Evolutionary conservation across 495 filamentous ascomycete species (phyloP).

Genomic region (Neurospora sp.): DNA sequence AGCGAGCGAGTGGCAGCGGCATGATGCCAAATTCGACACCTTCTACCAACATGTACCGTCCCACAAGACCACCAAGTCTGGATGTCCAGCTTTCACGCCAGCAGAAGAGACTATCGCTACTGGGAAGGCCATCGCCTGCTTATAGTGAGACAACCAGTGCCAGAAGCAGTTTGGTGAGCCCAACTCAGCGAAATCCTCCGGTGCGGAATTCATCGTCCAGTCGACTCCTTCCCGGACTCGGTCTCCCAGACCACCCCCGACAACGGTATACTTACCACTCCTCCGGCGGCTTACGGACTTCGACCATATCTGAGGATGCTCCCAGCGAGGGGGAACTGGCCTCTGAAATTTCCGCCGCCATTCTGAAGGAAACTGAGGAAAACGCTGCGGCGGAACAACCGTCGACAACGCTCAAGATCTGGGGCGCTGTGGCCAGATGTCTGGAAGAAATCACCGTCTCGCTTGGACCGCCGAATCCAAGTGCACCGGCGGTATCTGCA

Average conservation of each 20-base stretch:
- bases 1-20: neutral
- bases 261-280: neutral
- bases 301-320: neutral
- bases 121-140: neutral
- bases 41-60: neutral
- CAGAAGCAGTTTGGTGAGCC: neutral
- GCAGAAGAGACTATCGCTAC: neutral
- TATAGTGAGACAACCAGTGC: neutral
- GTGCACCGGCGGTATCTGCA: neutral
- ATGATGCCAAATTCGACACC: neutral
- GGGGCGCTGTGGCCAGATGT: constrained; percentile 1
- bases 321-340: neutral
- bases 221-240: neutral
- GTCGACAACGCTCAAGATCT: neutral
- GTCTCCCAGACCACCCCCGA: neutral
- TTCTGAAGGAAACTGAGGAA: neutral
- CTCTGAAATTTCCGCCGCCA: neutral
- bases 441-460: constrained; percentile 4
- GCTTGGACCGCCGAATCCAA: neutral
- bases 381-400: neutral
- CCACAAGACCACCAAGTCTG: neutral
- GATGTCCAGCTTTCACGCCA: neutral
- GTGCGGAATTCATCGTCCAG: neutral
- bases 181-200: neutral
- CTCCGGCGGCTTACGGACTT: neutral